These are phyloP conservation scores for Pythium graminicola DNA, from an alignment of 352 stramenopile genomes.

Conservation along the genomic window DNA sequence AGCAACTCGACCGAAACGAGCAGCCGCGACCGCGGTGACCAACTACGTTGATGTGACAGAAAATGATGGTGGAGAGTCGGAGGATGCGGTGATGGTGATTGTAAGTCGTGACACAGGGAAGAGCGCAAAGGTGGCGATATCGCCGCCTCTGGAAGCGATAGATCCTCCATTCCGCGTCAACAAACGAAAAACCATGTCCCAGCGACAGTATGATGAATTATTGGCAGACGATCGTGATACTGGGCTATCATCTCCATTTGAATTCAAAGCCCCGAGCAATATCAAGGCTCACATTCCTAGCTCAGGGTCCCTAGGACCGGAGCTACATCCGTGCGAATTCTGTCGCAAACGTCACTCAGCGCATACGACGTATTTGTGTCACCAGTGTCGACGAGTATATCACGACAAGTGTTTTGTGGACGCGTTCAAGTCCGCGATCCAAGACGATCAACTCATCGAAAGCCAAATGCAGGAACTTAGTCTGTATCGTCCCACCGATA, in stretches of 20 bases:
- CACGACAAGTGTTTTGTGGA: slow-evolving; percentile 19
- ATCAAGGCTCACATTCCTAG: not conserved
- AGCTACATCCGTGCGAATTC: slow-evolving; percentile 10
- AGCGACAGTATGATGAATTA: slow-evolving; percentile 13
- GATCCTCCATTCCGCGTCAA: not conserved
- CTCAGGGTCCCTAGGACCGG: not conserved
- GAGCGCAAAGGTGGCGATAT: not conserved
- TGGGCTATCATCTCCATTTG: not conserved
- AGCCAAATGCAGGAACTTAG: slow-evolving; percentile 7
- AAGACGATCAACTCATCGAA: slow-evolving; percentile 6
- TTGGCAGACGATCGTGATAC: slow-evolving; percentile 1
- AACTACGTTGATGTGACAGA: slow-evolving; percentile 2
- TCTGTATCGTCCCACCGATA: slow-evolving; percentile 2
- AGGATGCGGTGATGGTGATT: slow-evolving; percentile 3
- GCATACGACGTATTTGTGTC: slow-evolving; percentile 7
- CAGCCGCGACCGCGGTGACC: not conserved
- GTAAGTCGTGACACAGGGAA: not conserved
- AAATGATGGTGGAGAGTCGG: not conserved
- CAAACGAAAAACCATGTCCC: slow-evolving; percentile 14
- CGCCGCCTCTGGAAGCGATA: not conserved
- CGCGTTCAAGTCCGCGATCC: slow-evolving; percentile 1
- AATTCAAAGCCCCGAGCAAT: not conserved
- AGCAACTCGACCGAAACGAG: not conserved
- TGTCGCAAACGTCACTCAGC: slow-evolving; percentile 7
- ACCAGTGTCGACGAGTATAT: slow-evolving; percentile 15